Evolutionary conservation across 768 basidiomycete species (phyloP), one percentile per base, ranked within the genome.

Genomic region (Amanita pallidorosea): DNA sequence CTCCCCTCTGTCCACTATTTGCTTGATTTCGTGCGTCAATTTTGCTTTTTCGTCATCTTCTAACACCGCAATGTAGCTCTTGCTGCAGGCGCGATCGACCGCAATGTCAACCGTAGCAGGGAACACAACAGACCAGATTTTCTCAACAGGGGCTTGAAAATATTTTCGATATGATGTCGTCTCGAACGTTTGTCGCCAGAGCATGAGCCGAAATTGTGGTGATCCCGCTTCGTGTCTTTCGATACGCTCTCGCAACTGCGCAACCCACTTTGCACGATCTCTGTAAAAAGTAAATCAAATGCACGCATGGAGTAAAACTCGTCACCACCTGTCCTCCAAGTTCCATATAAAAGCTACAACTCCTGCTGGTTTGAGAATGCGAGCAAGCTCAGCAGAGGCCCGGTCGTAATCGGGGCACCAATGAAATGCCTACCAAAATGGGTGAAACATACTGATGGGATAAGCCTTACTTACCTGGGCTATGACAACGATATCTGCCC

Each of bases 291-390:
- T 55, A 18, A 37, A 45, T 17, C 9, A 27, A 11, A 31, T 22
- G 11, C 7, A 29, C 7, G 22, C 5, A 23, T 12, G 20, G 37
- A 15, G 23, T 18, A 13, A 15, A 7, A 34, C 17, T 40, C 8
- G 11, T 20, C 7, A 66, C 42, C 53, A 82, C 83, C 85, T 71
- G 64, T 91, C 83, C 63, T 96, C 94, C 27, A 94, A 68, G 66
- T 96, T 97, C 94, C 94, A 97, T 43, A 94, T 80, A 51, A 89
- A 73, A 5, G 74, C 82, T 15, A 86, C 73, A 1, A 74, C 65
- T 2, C 89, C 89, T n/a, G 67, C 66, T 0, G 88, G 85, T 60
- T 85, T 87, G 45, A 96, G 72, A 55, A 93, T 79, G 29, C 90
- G 79, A 7, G 80, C 74, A 57, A 95, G 88, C 61, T 96, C 93